Conservation (phyloP, 768 basidiomycete species). For the Piloderma croceum region DNA sequence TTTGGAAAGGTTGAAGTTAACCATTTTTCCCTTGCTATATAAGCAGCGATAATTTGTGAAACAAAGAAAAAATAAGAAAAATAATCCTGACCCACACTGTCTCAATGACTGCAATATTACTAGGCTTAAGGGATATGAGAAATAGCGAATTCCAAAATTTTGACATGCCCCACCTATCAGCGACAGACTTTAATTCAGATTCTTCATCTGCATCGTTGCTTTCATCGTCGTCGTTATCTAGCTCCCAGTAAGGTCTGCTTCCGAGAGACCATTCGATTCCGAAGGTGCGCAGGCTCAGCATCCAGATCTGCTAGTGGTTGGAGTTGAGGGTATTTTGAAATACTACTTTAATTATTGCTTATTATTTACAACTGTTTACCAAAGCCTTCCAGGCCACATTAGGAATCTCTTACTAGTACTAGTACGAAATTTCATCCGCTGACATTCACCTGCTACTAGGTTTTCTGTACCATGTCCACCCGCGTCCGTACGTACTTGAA, state of each 20-base stretch:
- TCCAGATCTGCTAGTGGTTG: no score
- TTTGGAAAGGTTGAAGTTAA: slow-evolving; percentile 58
- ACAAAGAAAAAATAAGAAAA: slow-evolving; percentile 5
- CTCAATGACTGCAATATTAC: slow-evolving; percentile 62
- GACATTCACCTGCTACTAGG: no score
- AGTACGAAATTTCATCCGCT: no score
- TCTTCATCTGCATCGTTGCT: slow-evolving; percentile 28
- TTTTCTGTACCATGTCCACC: slow-evolving; percentile 32
- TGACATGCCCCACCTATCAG: slow-evolving; percentile 46
- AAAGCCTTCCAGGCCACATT: slow-evolving; percentile 3
- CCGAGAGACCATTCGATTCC: no score
- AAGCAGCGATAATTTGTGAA: slow-evolving; percentile 12
- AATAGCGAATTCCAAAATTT: not conserved
- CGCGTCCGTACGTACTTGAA: slow-evolving; percentile 52
- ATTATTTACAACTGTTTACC: slow-evolving; percentile 19
- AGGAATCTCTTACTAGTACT: no score
- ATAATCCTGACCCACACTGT: slow-evolving; percentile 47
- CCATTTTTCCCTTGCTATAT: slow-evolving; percentile 67
- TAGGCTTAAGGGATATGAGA: slow-evolving; percentile 33
- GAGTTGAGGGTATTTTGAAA: not conserved
- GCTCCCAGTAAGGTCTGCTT: slow-evolving; percentile 55
- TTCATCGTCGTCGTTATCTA: slow-evolving; percentile 38
- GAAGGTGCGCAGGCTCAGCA: no score
- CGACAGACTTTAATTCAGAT: slow-evolving; percentile 37
- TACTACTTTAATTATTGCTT: no score